These are phyloP conservation scores for Aspergillus sergii DNA, from an alignment of 2,329 filamentous ascomycete species.

Conservation along the genomic window DNA sequence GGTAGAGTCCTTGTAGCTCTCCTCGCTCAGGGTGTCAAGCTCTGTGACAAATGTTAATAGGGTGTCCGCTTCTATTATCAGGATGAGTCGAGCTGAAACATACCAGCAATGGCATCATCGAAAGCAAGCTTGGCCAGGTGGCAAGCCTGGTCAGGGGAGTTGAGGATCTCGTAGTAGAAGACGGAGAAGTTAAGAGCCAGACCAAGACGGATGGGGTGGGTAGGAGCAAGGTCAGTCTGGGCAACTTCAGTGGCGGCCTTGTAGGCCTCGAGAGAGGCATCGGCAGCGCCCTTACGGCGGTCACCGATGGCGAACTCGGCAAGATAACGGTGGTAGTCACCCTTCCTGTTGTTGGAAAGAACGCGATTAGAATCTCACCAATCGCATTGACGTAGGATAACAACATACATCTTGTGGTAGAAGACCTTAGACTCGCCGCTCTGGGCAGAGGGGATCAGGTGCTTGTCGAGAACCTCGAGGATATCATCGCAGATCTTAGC, in stretches of 20 bases:
- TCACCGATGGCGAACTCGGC: conserved; percentile 95
- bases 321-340: conserved; percentile 98
- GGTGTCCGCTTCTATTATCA: conserved; percentile 12
- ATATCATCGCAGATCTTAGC: conserved; percentile 98
- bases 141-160: conserved; percentile 97
- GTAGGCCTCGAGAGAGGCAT: conserved; percentile 95
- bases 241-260: conserved; percentile 91
- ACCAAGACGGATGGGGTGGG: conserved; percentile 89
- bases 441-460: conserved; percentile 91
- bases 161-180: conserved; percentile 99
- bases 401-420: conserved; percentile 95
- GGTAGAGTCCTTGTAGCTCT: conserved; percentile 99
- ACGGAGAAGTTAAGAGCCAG: conserved; percentile 96
- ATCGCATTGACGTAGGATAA: background rate
- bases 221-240: conserved; percentile 84
- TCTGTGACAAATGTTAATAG: conserved; percentile 56
- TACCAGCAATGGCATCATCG: conserved; percentile 90
- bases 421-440: conserved; percentile 98
- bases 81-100: conserved; percentile 30
- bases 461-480: conserved; percentile 88
- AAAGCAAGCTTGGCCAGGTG: conserved; percentile 96
- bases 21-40: conserved; percentile 94
- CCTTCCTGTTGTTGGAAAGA: conserved; percentile 71
- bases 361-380: conserved; percentile 19
- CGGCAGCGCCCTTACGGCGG: conserved; percentile 91